Evolutionary conservation across 1,284 basidiomycete genomes (phyloP).

Genomic region (Ustilago crameri): DNA sequence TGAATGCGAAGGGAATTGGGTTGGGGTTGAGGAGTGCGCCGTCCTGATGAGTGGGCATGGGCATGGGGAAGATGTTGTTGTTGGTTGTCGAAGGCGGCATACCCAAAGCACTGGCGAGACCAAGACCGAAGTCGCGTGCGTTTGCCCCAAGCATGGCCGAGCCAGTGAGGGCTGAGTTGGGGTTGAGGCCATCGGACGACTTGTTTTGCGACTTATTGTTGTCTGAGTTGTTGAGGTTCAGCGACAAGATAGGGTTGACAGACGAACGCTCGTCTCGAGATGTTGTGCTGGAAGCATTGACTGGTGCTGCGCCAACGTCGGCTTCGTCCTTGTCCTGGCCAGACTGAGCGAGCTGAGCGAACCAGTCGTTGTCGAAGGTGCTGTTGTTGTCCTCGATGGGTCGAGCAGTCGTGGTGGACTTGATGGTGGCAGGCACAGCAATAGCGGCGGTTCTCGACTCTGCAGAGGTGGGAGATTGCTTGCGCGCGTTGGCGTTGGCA

Average conservation of each 20-base stretch:
- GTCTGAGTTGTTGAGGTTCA: conserved; percentile 28
- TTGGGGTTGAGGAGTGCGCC: conserved; percentile 63
- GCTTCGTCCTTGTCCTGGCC: conserved; percentile 46
- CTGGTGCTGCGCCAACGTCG: conserved; percentile 12
- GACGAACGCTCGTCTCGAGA: conserved; percentile 17
- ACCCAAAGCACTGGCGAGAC: conserved; percentile 32
- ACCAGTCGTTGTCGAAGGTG: conserved; percentile 51
- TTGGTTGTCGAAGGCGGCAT: conserved; percentile 24
- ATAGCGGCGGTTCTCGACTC: conserved; percentile 15
- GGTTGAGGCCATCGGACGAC: conserved; percentile 10
- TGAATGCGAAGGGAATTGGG: conserved; percentile 64
- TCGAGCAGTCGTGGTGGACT: conserved; percentile 33
- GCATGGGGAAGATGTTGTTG: conserved; percentile 53
- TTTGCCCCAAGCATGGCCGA: conserved; percentile 54
- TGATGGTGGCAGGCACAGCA: conserved; percentile 18
- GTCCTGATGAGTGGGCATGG: conserved; percentile 60
- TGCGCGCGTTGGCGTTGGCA: conserved; percentile 4
- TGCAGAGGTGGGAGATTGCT: conserved; percentile 5
- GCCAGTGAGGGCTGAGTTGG: conserved; percentile 22
- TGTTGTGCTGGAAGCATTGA: conserved; percentile 1
- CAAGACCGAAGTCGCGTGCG: conserved; percentile 44
- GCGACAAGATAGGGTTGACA: conserved; percentile 44
- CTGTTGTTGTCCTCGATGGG: conserved; percentile 37
- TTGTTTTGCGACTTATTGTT: conserved; percentile 24
- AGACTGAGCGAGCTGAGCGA: conserved; percentile 50